These are phyloP conservation scores for Pestalotiopsis sp. DNA, from an alignment of 2,329 filamentous ascomycete species.

Conservation along the genomic window DNA sequence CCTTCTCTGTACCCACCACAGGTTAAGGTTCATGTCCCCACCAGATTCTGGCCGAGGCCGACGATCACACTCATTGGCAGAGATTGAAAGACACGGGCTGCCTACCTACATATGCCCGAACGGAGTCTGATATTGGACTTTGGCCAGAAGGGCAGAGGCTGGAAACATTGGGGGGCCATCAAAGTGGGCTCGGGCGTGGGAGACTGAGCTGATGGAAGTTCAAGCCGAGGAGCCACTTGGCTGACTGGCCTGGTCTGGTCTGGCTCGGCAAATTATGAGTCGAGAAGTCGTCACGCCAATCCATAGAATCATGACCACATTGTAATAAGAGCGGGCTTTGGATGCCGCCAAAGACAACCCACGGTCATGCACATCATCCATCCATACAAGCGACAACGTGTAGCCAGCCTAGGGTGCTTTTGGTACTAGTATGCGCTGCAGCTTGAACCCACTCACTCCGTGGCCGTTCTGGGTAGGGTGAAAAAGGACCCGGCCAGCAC, in stretches of 20 bases:
- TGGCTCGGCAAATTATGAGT: neutral
- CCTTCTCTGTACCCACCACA: neutral
- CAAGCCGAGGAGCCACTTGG: neutral
- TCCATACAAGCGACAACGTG: conserved; percentile 16
- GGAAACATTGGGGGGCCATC: neutral
- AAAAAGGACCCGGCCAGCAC: neutral
- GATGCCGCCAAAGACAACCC: conserved; percentile 14
- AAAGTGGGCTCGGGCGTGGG: neutral
- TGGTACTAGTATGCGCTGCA: neutral
- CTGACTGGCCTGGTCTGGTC: neutral
- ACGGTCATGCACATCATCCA: conserved; percentile 26
- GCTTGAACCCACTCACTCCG: neutral
- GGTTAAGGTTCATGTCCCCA: neutral
- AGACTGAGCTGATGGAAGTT: neutral
- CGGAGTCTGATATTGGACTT: neutral
- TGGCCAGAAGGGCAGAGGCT: neutral
- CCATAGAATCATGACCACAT: conserved; percentile 11
- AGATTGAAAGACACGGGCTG: neutral
- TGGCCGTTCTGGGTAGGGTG: conserved; percentile 12
- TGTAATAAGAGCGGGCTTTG: neutral
- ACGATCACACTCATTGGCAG: neutral
- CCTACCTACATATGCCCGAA: neutral
- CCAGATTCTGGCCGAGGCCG: neutral
- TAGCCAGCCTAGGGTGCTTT: neutral
- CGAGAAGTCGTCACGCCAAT: conserved; percentile 3